Conservation (phyloP, 2,329 filamentous ascomycete genomes). For the Thermomyces lanuginosus region DNA sequence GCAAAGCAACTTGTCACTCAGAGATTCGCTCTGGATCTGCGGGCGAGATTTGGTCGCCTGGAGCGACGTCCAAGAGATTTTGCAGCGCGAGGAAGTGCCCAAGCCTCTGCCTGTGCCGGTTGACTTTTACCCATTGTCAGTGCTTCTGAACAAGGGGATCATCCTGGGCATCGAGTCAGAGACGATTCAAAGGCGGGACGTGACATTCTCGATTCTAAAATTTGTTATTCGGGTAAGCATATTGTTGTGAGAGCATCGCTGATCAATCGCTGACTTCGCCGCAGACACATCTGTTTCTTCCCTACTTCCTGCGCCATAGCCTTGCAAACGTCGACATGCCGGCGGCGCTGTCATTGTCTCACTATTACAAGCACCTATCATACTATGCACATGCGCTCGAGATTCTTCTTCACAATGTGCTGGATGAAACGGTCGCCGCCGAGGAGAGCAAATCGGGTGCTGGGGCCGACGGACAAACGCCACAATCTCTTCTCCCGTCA, state of each 20-base stretch:
- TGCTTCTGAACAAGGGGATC: slow-evolving; percentile 76
- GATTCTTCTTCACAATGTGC: slow-evolving; percentile 75
- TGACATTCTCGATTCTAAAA: slow-evolving; percentile 78
- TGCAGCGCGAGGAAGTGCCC: slow-evolving; percentile 59
- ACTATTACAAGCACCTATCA: slow-evolving; percentile 69
- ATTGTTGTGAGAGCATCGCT: neutral
- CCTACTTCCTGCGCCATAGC: slow-evolving; percentile 68
- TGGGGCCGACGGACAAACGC: slow-evolving; percentile 44
- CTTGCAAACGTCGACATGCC: slow-evolving; percentile 59
- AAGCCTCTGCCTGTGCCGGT: slow-evolving; percentile 59
- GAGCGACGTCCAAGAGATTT: slow-evolving; percentile 72
- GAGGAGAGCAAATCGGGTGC: too few relatives aligned
- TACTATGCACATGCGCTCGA: slow-evolving; percentile 92
- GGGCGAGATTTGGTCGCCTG: slow-evolving; percentile 73
- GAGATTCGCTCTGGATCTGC: slow-evolving; percentile 85
- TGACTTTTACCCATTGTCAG: slow-evolving; percentile 91
- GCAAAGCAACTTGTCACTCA: slow-evolving; percentile 41
- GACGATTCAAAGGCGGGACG: slow-evolving; percentile 78
- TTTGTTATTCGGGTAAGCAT: slow-evolving; percentile 65
- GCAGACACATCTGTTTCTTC: slow-evolving; percentile 86
- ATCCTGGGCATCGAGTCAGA: slow-evolving; percentile 83
- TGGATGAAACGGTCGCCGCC: slow-evolving; percentile 91
- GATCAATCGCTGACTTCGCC: slow-evolving; percentile 5
- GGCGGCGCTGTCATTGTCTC: slow-evolving; percentile 64
- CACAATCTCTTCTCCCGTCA: slow-evolving; percentile 25